Evolutionary conservation across 1,284 basidiomycete species (phyloP).

Genomic region (Ustilago trichophora): DNA sequence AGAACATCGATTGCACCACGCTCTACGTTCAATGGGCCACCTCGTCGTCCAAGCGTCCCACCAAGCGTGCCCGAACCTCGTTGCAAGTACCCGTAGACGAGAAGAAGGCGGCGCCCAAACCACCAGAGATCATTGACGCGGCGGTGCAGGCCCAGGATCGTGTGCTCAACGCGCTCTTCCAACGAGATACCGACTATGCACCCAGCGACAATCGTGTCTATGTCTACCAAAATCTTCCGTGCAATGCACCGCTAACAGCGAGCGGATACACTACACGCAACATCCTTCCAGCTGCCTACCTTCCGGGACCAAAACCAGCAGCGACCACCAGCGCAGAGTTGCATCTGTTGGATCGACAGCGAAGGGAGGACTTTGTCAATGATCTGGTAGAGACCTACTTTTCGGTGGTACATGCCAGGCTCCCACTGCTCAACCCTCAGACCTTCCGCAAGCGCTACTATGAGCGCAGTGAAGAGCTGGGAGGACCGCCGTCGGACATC

Average conservation of each 20-base stretch:
- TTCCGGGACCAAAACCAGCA: slow-evolving; percentile 34
- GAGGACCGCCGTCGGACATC: slow-evolving; percentile 71
- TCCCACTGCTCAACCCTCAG: slow-evolving; percentile 50
- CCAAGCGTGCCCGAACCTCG: slow-evolving; percentile 42
- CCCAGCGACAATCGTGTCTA: slow-evolving; percentile 21
- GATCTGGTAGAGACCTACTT: slow-evolving; percentile 57
- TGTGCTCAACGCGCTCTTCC: slow-evolving; percentile 40
- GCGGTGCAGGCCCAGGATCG: slow-evolving; percentile 29
- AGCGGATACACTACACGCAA: slow-evolving; percentile 27
- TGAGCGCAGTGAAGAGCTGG: slow-evolving; percentile 31
- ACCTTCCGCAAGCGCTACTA: slow-evolving; percentile 45
- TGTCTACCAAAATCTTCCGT: slow-evolving; percentile 20
- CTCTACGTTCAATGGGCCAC: slow-evolving; percentile 57
- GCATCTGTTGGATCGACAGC: slow-evolving; percentile 37
- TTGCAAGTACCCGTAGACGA: slow-evolving; percentile 13
- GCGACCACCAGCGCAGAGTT: slow-evolving; percentile 44
- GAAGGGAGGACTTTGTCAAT: slow-evolving; percentile 47
- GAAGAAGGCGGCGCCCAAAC: slow-evolving; percentile 32
- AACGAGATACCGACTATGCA: slow-evolving; percentile 33
- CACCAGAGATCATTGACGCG: slow-evolving; percentile 32
- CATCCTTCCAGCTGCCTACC: slow-evolving; percentile 28
- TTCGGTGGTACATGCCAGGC: slow-evolving; percentile 48
- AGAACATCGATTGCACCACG: slow-evolving; percentile 57
- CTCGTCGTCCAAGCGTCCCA: slow-evolving; percentile 48
- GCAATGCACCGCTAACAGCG: slow-evolving; percentile 16